Evolutionary conservation across 805 yeast species (phyloP), one percentile per base, ranked within the genome.

Genomic region (Millerozyma acaciae): DNA sequence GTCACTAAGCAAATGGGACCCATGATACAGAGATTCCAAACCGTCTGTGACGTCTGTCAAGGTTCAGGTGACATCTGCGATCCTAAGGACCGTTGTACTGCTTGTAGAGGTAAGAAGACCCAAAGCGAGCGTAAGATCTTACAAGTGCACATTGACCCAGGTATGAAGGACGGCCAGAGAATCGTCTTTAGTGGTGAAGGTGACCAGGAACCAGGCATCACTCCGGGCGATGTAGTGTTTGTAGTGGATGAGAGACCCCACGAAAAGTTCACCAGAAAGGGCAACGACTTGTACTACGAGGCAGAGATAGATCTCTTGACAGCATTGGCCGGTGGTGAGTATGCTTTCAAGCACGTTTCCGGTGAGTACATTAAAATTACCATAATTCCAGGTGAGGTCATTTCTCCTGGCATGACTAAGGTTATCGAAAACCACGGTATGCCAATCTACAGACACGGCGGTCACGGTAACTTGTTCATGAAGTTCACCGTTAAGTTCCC

Each of bases 1-100:
- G 83, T 88, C 47, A 86, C 96, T 33, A 84, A 95, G 71, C 97
- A 93, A 68, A 89, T 93, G 96, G 99, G 99, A 50, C 96, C 96
- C 47, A 87, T 93, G 89, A 84, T 93, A 54, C 99, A 93, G 72
- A 84, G 96, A 74, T 85, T 85, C 78, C 97, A 93, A 70, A 79
- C 94, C 28, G 80, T 78, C 34, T 93, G 99, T 83, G 90, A 84
- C 48, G 80, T 65, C 39, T 93, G 99, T 79, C 67, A 78, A 46
- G 98, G 97, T 57, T 73, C 82, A 39, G 99, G 99, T 60, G 90
- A 84, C 61, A 83, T 82, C 44, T 76, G 88, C 55, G 79, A 83
- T 59, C 74, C 89, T 34, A 83, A 83, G 68, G 96, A 87, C 66
- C 76, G 88, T 54, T 93, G 99, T 78, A 76, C 76, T 50, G 54